Percentiles rank a stretch among this genome's conserved stretches.
phyloP scores from a whole-genome alignment of 768 basidiomycete genomes.

The Boletus rubroflammeus region DNA sequence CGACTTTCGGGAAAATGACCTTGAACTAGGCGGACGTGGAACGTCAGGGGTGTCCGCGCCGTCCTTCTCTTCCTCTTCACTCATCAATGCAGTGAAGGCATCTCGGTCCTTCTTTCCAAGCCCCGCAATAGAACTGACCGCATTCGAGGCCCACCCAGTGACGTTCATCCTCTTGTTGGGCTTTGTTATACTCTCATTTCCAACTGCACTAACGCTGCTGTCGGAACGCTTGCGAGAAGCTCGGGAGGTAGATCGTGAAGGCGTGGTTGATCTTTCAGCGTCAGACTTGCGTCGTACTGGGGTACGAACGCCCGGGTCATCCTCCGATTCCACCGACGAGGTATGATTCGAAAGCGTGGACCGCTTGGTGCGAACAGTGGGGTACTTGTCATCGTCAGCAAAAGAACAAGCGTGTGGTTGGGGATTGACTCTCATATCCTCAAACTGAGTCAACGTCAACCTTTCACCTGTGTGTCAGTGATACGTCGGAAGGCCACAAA shows the following conservation, averaged over 20 bases:
- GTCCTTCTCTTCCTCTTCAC: conserved; percentile 38
- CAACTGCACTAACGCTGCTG: conserved; percentile 43
- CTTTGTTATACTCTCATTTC: conserved; percentile 35
- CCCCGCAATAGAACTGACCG: conserved; percentile 58
- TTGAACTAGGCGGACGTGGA: conserved; percentile 36
- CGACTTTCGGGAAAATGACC: conserved; percentile 29
- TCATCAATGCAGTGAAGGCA: conserved; percentile 54
- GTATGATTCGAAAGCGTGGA: conserved; percentile 25
- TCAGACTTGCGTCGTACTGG: conserved; percentile 41
- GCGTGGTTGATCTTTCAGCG: conserved; percentile 40
- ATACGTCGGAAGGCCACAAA: neutral
- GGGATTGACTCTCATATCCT: conserved; percentile 17
- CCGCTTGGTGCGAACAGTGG: conserved; percentile 33
- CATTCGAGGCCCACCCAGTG: conserved; percentile 59
- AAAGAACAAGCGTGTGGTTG: conserved; percentile 16
- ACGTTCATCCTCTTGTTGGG: conserved; percentile 37
- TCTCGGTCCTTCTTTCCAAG: conserved; percentile 57
- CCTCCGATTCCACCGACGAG: conserved; percentile 36
- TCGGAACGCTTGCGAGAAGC: conserved; percentile 64
- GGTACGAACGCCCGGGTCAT: conserved; percentile 23
- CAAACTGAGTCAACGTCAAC: conserved; percentile 28
- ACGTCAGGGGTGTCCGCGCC: conserved; percentile 21
- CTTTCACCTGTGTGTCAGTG: conserved; percentile 20
- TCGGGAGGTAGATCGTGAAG: conserved; percentile 56
- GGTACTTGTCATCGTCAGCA: conserved; percentile 28